Conservation (phyloP, 1,139 yeast species). For the Geotrichum phurueaensis region DNA sequence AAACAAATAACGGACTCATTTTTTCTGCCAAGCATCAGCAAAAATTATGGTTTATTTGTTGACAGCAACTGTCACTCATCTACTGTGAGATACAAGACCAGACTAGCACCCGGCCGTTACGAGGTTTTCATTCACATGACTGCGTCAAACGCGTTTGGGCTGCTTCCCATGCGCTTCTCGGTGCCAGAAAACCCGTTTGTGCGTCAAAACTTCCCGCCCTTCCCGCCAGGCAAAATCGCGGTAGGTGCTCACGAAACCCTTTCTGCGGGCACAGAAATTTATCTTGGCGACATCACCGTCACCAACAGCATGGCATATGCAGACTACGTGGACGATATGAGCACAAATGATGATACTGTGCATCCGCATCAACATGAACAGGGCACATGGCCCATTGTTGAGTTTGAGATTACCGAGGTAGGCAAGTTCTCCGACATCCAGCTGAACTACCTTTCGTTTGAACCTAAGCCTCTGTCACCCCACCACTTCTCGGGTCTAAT, state of each 20-base stretch:
- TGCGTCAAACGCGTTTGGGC: constrained; percentile 22
- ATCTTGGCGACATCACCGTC: constrained; percentile 16
- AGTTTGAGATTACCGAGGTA: constrained; percentile 14
- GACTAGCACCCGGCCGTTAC: constrained; percentile 28
- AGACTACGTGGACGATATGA: not conserved
- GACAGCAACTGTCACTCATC: not conserved
- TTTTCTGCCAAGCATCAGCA: not conserved
- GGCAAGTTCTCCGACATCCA: constrained; percentile 13
- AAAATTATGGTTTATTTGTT: not conserved
- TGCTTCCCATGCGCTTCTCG: constrained; percentile 24
- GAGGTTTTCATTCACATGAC: constrained; percentile 24
- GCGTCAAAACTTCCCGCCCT: constrained; percentile 14
- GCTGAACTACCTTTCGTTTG: constrained; percentile 12
- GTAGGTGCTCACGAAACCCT: constrained; percentile 11
- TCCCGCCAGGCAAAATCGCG: constrained; percentile 11
- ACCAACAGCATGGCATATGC: constrained; percentile 1
- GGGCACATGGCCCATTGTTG: constrained; percentile 15
- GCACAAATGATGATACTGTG: not conserved
- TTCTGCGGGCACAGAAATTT: constrained; percentile 6
- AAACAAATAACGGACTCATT: not conserved
- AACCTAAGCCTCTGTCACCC: not conserved
- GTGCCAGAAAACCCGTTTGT: constrained; percentile 15
- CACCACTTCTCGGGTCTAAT: constrained; percentile 3
- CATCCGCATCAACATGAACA: not conserved
- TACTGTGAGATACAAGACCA: constrained; percentile 23